These are phyloP conservation scores for Sanghuangporus sanghuang DNA, from an alignment of 1,284 basidiomycete genomes.

Conservation along the genomic window DNA sequence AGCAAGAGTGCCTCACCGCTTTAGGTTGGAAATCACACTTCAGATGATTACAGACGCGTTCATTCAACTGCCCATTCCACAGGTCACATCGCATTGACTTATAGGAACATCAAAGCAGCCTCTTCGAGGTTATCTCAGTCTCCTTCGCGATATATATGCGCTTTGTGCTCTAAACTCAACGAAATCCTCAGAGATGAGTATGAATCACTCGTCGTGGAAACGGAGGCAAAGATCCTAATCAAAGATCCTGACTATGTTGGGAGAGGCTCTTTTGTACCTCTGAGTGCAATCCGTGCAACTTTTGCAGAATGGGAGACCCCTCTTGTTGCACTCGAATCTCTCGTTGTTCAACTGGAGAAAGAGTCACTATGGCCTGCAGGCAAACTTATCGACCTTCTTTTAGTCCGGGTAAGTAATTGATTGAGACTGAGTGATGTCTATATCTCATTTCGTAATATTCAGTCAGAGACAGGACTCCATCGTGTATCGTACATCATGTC, in stretches of 20 bases:
- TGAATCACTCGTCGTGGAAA: constrained; percentile 72
- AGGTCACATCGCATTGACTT: constrained; percentile 58
- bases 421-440: neutral
- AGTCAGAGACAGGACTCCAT: constrained; percentile 68
- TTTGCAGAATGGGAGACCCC: constrained; percentile 85
- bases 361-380: constrained; percentile 63
- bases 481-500: constrained; percentile 66
- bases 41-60: neutral
- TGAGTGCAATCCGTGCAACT: constrained; percentile 73
- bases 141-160: constrained; percentile 70
- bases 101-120: constrained; percentile 60
- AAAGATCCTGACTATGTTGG: constrained; percentile 70
- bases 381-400: constrained; percentile 69
- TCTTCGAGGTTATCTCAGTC: constrained; percentile 50
- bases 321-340: constrained; percentile 57
- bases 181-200: constrained; percentile 75
- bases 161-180: constrained; percentile 66
- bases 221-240: constrained; percentile 71
- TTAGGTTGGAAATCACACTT: constrained; percentile 38
- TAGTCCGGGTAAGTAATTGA: constrained; percentile 34
- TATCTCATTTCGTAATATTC: neutral
- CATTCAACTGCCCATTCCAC: neutral
- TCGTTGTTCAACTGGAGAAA: constrained; percentile 58
- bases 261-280: constrained; percentile 72
- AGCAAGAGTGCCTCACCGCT: constrained; percentile 72